Conservation (phyloP, 805 yeast genomes). For the Schizosaccharomyces cryophilus region DNA sequence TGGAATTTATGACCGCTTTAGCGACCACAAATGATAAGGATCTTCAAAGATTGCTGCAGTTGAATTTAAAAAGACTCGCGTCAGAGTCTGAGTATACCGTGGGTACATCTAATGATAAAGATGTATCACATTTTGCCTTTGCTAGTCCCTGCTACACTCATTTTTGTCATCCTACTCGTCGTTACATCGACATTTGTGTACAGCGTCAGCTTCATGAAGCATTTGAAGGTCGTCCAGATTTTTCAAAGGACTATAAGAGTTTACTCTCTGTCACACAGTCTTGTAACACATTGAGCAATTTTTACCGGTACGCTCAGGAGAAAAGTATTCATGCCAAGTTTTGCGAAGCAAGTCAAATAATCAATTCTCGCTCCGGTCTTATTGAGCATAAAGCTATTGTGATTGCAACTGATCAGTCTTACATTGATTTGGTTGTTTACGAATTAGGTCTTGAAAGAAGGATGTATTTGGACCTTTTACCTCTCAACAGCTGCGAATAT, state of each 20-base stretch:
- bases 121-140: neutral
- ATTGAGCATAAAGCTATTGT: neutral
- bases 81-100: neutral
- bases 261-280: neutral
- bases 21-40: neutral
- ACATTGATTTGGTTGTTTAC: slow-evolving; percentile 79
- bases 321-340: neutral
- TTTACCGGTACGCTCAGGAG: neutral
- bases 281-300: neutral
- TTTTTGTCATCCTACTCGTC: slow-evolving; percentile 92
- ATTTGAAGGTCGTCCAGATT: slow-evolving; percentile 25
- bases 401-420: slow-evolving; percentile 19
- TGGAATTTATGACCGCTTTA: neutral
- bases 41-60: neutral
- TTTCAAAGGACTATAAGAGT: neutral
- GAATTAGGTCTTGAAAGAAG: slow-evolving; percentile 88
- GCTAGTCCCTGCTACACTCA: slow-evolving; percentile 59
- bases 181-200: slow-evolving; percentile 93
- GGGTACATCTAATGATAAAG: neutral
- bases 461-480: slow-evolving; percentile 85
- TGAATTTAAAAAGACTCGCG: neutral
- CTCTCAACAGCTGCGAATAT: neutral
- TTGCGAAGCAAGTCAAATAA: neutral
- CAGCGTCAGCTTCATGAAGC: slow-evolving; percentile 48
- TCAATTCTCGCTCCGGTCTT: neutral